Percentiles rank a stretch among this genome's conserved stretches.
These are phyloP conservation scores for Tremella mesenterica DNA, from an alignment of 768 basidiomycete genomes.

Conservation along the genomic window DNA sequence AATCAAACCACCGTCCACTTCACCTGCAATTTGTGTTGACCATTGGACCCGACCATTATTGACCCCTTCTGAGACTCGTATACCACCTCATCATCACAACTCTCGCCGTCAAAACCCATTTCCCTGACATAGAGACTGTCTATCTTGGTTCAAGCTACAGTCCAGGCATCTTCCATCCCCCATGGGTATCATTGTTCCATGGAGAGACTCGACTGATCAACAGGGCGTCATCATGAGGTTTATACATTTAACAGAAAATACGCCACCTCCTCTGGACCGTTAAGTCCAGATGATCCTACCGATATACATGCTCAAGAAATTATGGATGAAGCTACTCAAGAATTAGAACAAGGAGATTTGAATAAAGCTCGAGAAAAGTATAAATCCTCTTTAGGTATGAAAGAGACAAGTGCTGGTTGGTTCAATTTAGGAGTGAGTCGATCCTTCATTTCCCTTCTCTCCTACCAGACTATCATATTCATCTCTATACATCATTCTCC, in stretches of 20 bases:
- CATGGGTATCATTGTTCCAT: too few species aligned
- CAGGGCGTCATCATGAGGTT: too few species aligned
- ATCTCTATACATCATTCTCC: not conserved
- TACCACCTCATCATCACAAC: too few species aligned
- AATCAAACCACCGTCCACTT: too few species aligned
- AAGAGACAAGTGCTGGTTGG: slow-evolving; percentile 34
- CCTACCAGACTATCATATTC: not conserved
- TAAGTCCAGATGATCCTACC: slow-evolving; percentile 26
- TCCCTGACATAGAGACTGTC: too few species aligned
- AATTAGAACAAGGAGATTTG: slow-evolving; percentile 39
- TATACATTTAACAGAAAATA: not conserved
- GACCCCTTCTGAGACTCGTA: too few species aligned
- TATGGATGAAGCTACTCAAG: slow-evolving; percentile 28
- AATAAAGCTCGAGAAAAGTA: slow-evolving; percentile 28
- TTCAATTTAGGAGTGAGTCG: slow-evolving; percentile 42
- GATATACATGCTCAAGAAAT: slow-evolving; percentile 22
- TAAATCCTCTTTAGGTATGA: slow-evolving; percentile 26
- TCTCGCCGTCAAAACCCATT: too few species aligned
- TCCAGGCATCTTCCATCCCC: too few species aligned
- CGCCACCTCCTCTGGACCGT: slow-evolving; percentile 13
- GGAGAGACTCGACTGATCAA: too few species aligned
- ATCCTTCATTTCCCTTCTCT: not conserved
- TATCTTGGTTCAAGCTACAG: too few species aligned
- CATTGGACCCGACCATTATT: too few species aligned
- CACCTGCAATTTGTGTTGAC: too few species aligned